A percentile compares a stretch with the other conserved stretches of the same genome.
Evolutionary conservation across 768 basidiomycete species (phyloP).

Genomic region (Rickenella mellea): DNA sequence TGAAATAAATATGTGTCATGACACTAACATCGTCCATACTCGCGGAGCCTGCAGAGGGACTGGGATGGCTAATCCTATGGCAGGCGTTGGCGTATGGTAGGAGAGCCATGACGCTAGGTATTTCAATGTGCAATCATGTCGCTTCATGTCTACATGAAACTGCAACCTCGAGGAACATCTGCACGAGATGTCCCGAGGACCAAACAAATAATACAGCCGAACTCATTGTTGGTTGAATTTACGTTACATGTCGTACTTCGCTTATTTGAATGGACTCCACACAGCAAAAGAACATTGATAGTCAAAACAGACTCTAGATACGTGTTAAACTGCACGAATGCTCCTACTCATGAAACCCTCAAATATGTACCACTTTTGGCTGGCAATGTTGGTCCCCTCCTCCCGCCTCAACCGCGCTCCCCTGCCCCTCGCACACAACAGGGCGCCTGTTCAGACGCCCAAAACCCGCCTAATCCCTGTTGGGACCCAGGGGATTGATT

Average conservation of each 20-base stretch:
- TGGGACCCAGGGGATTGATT: too few species aligned
- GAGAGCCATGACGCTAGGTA: slow-evolving; percentile 59
- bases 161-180: slow-evolving; percentile 82
- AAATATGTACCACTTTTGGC: too few species aligned
- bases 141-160: too few species aligned
- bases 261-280: slow-evolving; percentile 56
- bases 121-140: too few species aligned
- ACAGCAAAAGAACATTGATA: slow-evolving; percentile 41
- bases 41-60: slow-evolving; percentile 88
- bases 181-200: slow-evolving; percentile 71
- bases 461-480: too few species aligned
- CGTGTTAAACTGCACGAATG: slow-evolving; percentile 68
- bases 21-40: slow-evolving; percentile 63
- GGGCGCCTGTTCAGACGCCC: too few species aligned
- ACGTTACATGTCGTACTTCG: background rate
- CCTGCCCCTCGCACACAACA: too few species aligned
- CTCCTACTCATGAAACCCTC: too few species aligned
- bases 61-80: slow-evolving; percentile 53
- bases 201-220: slow-evolving; percentile 90
- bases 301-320: slow-evolving; percentile 87
- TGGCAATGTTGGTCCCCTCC: too few species aligned
- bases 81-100: slow-evolving; percentile 91
- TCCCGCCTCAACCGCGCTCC: too few species aligned
- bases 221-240: slow-evolving; percentile 58
- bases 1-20: too few species aligned